A percentile compares a stretch with the other conserved stretches of the same genome.
phyloP scores from a whole-genome alignment of 2,329 filamentous ascomycete species.

The Didymella glomerata region DNA sequence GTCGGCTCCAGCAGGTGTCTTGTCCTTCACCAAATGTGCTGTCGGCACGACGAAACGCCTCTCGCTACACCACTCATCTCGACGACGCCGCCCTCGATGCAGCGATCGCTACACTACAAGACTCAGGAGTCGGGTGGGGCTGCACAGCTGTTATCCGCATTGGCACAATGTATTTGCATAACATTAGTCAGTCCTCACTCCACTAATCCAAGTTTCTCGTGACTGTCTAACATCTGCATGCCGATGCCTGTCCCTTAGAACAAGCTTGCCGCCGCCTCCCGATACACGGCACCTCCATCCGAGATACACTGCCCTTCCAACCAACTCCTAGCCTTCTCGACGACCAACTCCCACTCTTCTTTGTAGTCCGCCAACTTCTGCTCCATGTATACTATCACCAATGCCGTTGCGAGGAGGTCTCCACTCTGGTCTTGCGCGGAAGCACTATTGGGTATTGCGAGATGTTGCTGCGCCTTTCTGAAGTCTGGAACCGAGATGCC shows the following conservation, averaged over 20 bases:
- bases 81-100: too few relatives aligned
- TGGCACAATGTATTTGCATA: background rate
- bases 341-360: slow-evolving; percentile 71
- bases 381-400: slow-evolving; percentile 62
- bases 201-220: background rate
- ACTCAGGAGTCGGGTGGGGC: too few relatives aligned
- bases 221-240: background rate
- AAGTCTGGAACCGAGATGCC: background rate
- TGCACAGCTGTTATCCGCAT: background rate
- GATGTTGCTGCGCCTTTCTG: background rate
- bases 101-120: too few relatives aligned
- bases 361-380: slow-evolving; percentile 54
- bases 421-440: background rate
- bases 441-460: background rate
- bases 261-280: background rate
- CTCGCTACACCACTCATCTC: too few relatives aligned
- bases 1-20: too few relatives aligned
- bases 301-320: slow-evolving; percentile 19
- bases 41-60: too few relatives aligned
- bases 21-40: too few relatives aligned
- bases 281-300: background rate
- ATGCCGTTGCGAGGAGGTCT: slow-evolving; percentile 44
- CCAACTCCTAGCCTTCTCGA: slow-evolving; percentile 65
- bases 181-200: background rate
- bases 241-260: background rate